Evolutionary conservation across 768 basidiomycete genomes (phyloP).

Genomic region (Boletus sp.): DNA sequence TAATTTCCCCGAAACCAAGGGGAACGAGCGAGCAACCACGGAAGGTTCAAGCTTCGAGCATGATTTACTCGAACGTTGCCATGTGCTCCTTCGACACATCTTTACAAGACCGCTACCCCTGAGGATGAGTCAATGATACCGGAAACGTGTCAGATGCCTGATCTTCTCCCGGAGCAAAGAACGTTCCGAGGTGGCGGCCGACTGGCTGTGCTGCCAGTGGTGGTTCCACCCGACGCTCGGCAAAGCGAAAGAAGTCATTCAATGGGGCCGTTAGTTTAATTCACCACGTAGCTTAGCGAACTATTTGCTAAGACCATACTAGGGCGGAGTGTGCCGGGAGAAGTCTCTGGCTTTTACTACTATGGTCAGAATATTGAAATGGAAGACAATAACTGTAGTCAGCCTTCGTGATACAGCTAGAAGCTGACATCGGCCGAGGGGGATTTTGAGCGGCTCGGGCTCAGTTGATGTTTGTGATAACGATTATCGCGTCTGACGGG

Average conservation of each 20-base stretch:
- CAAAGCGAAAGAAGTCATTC: not conserved
- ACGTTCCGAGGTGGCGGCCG: conserved; percentile 5
- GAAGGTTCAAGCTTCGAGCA: not conserved
- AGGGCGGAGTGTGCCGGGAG: conserved; percentile 1
- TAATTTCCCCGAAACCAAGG: not conserved
- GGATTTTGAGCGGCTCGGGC: conserved; percentile 3
- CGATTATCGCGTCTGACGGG: not conserved
- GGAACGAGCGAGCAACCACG: not conserved
- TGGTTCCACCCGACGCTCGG: conserved; percentile 12
- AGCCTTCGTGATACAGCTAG: not conserved
- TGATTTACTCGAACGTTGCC: not conserved
- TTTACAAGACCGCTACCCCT: conserved; percentile 1
- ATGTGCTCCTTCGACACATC: not conserved
- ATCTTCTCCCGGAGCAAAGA: conserved; percentile 5
- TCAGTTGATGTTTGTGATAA: not conserved
- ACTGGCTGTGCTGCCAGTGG: conserved; percentile 17
- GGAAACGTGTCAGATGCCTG: not conserved
- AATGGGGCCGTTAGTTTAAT: not conserved
- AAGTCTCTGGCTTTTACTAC: not conserved
- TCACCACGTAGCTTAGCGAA: not conserved
- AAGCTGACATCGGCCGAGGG: not conserved
- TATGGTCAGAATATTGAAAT: not conserved
- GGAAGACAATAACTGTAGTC: not conserved
- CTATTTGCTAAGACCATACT: not conserved
- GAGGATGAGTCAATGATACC: conserved; percentile 12